Evolutionary conservation across 495 filamentous ascomycete species (phyloP).

Genomic region (Margaritispora aquatica): DNA sequence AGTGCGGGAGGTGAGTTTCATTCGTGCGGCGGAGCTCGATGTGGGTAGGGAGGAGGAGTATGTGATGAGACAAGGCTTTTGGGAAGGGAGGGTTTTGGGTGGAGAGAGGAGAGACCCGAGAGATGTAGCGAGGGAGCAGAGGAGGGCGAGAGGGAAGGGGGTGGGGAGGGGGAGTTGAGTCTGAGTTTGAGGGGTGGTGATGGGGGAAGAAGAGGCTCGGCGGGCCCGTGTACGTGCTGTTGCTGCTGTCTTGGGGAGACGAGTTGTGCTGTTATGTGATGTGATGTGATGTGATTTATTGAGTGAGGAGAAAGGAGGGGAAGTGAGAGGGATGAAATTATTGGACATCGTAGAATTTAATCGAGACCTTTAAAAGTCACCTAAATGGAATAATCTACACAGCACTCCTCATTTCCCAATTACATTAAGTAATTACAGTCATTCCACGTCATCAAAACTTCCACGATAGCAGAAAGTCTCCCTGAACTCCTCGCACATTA

Average conservation of each 20-base stretch:
- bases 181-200: background rate
- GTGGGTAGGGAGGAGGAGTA: too few relatives aligned
- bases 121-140: background rate
- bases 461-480: background rate
- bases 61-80: too few relatives aligned
- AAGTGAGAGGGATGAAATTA: background rate
- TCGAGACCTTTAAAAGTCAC: too few relatives aligned
- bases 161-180: background rate
- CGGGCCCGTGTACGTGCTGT: background rate
- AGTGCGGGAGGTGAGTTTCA: background rate
- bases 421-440: too few relatives aligned
- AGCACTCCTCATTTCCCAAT: too few relatives aligned
- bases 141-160: background rate
- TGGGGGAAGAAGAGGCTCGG: background rate
- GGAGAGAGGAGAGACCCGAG: background rate
- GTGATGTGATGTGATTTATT: background rate
- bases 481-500: background rate
- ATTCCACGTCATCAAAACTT: too few relatives aligned
- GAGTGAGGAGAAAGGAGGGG: background rate
- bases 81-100: too few relatives aligned
- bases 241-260: background rate
- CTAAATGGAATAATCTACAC: too few relatives aligned
- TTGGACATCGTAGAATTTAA: too few relatives aligned
- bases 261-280: background rate
- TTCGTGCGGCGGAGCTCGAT: background rate